These are phyloP conservation scores for Corylus heterophylla DNA, from an alignment of 306 rosid genomes.

Conservation along the genomic window DNA sequence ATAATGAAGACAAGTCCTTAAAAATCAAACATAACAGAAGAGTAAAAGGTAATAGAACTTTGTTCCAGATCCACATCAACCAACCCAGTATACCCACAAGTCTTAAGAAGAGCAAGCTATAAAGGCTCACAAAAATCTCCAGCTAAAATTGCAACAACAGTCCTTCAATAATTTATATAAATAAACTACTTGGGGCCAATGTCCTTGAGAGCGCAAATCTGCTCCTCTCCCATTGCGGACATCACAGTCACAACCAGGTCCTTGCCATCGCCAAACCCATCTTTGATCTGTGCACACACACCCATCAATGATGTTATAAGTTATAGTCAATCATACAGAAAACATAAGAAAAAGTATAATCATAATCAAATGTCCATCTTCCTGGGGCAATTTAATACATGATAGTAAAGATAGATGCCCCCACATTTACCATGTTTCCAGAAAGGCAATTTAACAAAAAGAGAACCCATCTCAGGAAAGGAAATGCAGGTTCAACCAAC, in stretches of 20 bases:
- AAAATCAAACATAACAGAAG: conserved; percentile 3
- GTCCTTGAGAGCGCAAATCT: conserved; percentile 73
- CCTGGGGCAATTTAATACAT: neutral
- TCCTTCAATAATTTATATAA: conserved; percentile 10
- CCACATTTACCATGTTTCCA: too few relatives aligned
- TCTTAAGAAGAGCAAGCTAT: conserved; percentile 28
- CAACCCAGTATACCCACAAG: conserved; percentile 28
- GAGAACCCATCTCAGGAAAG: neutral
- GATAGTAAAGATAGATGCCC: too few relatives aligned
- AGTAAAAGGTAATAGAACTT: conserved; percentile 28
- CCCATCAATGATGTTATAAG: neutral
- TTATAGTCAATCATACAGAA: neutral
- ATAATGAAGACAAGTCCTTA: neutral
- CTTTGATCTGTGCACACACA: conserved; percentile 64
- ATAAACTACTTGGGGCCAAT: conserved; percentile 65
- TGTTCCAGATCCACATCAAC: conserved; percentile 37
- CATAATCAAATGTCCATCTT: neutral
- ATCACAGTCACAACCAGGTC: conserved; percentile 73
- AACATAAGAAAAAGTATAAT: neutral
- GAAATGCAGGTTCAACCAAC: conserved; percentile 23
- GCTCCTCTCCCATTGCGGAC: conserved; percentile 91
- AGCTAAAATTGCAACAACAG: conserved; percentile 39
- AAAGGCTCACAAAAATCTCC: conserved; percentile 36
- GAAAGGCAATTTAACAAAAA: neutral
- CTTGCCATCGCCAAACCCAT: conserved; percentile 69